Base-by-base conservation (phyloP, 2,329 filamentous ascomycete genomes). In the Zarea fungicola region DNA sequence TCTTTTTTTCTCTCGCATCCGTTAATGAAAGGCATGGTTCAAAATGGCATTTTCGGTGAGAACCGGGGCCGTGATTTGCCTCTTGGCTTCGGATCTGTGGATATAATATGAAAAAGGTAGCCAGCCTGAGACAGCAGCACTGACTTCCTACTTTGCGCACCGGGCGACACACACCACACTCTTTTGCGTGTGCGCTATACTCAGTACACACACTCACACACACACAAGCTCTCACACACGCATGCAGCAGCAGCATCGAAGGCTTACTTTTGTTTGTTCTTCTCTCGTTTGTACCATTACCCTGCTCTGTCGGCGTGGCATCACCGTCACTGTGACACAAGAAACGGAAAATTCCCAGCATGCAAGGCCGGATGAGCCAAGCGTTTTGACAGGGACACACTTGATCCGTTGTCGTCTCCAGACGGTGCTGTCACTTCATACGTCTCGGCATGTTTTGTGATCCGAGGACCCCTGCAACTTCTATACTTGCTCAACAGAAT, bases 11-110 rank as follows among this genome's bases (percentile, higher is more conserved):
- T n/a, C n/a, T n/a, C n/a, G n/a, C n/a, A 49, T 29, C 37, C 18
- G 37, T 39, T 49, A 39, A 49, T 49, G 39, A 42, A 29, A 37
- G 36, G 29, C 42, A 51, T 51, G n/a, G 42, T 25, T 36, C 4
- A 16, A 16, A n/a, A 35, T 45, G 48, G 31, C 48, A 50, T 58
- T 61, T 59, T 66, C 66, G 66, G 66, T 69, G 64, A 62, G 56
- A 51, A 39, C 60, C 54, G 56, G 66, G 65, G 56, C 52, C 56
- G 26, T 64, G 59, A 59, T 68, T 66, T 57, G 64, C 43, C 49
- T 47, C 36, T 40, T 48, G 23, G 35, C 43, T 40, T 40, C 48
- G 34, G 25, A 42, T 41, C 48, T 28, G 48, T 50, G 48, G 48
- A 40, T 50, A 50, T 50, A 31, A 49, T 49, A 49, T 49, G 25